A percentile compares a stretch with the other conserved stretches of the same genome.
These are phyloP conservation scores for Notholithocarpus densiflorus DNA, from an alignment of 306 rosid genomes.

Conservation along the genomic window DNA sequence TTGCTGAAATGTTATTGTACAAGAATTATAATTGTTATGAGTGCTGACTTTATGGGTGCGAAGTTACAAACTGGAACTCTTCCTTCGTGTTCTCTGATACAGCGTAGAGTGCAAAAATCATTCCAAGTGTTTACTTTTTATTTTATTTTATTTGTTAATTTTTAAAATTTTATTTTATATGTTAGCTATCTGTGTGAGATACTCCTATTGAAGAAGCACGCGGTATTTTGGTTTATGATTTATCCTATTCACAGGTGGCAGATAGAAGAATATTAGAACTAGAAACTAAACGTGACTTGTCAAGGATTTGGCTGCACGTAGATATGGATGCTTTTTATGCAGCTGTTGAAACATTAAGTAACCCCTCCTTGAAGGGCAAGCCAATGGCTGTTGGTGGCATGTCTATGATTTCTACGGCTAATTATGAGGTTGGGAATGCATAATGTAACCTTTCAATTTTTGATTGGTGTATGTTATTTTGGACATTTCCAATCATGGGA, in stretches of 20 bases:
- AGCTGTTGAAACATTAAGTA: conserved; percentile 87
- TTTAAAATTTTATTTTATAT: background rate
- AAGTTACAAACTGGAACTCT: background rate
- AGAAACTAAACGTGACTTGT: conserved; percentile 73
- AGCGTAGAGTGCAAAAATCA: background rate
- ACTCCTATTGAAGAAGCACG: background rate
- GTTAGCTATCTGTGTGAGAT: conserved; percentile 1
- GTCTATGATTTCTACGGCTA: conserved; percentile 96
- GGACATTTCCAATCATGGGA: background rate
- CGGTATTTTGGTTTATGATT: conserved; percentile 1
- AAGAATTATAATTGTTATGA: background rate
- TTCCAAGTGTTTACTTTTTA: background rate
- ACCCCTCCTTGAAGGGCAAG: conserved; percentile 62
- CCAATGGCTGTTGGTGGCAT: conserved; percentile 91
- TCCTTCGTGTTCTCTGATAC: background rate
- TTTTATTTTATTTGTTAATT: background rate
- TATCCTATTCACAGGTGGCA: conserved; percentile 45
- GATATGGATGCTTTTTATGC: conserved; percentile 99
- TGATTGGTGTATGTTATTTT: background rate
- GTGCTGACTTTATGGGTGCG: background rate
- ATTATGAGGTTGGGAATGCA: conserved; percentile 70
- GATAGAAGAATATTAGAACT: conserved; percentile 65
- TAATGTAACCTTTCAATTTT: background rate
- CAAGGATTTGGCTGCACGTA: conserved; percentile 89
- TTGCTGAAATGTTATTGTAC: background rate